Evolutionary conservation across 2,329 filamentous ascomycete genomes (phyloP), one percentile per base, ranked within the genome.

Genomic region (Fusarium odoratissimum): DNA sequence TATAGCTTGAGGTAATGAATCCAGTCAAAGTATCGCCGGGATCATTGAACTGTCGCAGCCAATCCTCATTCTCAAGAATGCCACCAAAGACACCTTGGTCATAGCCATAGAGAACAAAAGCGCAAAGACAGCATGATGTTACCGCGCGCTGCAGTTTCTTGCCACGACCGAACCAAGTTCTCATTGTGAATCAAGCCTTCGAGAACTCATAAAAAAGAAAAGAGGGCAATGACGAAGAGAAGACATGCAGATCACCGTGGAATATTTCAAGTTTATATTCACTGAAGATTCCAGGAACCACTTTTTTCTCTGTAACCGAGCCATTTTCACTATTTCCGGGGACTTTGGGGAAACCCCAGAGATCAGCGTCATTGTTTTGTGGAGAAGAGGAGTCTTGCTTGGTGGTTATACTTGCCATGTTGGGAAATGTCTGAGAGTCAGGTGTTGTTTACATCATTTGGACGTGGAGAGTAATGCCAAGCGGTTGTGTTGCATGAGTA

Each of bases 71-170:
- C 14, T 84, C 81, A 14, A 87, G 79, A 21, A 87, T 84, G 16
- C 84, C 84, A 6, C 83, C 82, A 67, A 86, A 86, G 0, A 86
- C 84, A 45, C 84, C 85, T 71, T 87, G 85, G 35, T 87, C 86
- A 48, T 87, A 87, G 5, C 84, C 85, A 65, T 82, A 81, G 3
- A 80, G 66, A 4, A 77, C 67, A 23, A 78, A 78, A 2, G 75
- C 75, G 12, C 72, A 71, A 10, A 78, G 69, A 46, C 75, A 78
- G 52, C 75, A 67, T 40, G 65, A 28, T 44, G 76, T 69, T 46
- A 76, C 71, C 40, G 73, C 58, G 5, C 55, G 54, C 8, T 75
- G 77, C 54, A 78, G 70, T 28, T 69, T 63, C 38, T 75, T 77
- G 30, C 76, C 76, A 25, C 73, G 65, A 9, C 75, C 72, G 2